Evolutionary conservation across 1,284 basidiomycete genomes (phyloP), one percentile per base, ranked within the genome.

Genomic region (Malassezia arunalokei): DNA sequence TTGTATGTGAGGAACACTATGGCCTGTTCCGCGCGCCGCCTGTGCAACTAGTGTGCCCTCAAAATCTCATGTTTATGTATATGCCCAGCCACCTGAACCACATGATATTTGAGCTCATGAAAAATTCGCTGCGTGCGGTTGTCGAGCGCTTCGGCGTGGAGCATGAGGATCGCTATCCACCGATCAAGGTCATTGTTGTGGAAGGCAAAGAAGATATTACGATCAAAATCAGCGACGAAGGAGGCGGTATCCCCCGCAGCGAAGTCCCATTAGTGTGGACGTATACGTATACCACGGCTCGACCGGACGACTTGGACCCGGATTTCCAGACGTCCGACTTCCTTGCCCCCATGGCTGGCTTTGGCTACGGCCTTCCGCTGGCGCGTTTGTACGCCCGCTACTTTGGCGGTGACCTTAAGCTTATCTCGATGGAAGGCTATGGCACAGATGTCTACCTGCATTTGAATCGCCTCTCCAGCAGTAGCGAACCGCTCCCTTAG

Each of bases 341-440:
- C 76, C 89, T 90, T 73, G 92, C 92, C 5, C 92, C 92, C 0
- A 94, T 98, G 90, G 92, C 92, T 38, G 92, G 92, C 3, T 96
- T 73, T 39, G 71, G 71, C 11, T 96, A 95, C 73, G 91, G 91
- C 0, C 75, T 96, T 24, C 92, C 92, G 8, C 77, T 94, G 24
- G 89, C 87, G 47, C 77, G 90, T 75, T 76, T 94, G 56, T 95
- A 96, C 65, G 89, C 90, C 0, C 78, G 91, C 43, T 98, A 96
- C 75, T 95, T 96, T 73, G 92, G 94, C 1, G 92, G 92, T 3
- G 91, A 96, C 74, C 77, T 98, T n/a, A 81, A 87, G 46, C 76
- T 98, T 51, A 96, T 98, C 64, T 87, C 89, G 40, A 96, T 98
- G 92, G 91, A 96, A 62, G 90, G 90, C 6, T 92, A 87, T 65